Base-by-base conservation (phyloP, 148 eudicot species). In the Chenopodium berlandieri region DNA sequence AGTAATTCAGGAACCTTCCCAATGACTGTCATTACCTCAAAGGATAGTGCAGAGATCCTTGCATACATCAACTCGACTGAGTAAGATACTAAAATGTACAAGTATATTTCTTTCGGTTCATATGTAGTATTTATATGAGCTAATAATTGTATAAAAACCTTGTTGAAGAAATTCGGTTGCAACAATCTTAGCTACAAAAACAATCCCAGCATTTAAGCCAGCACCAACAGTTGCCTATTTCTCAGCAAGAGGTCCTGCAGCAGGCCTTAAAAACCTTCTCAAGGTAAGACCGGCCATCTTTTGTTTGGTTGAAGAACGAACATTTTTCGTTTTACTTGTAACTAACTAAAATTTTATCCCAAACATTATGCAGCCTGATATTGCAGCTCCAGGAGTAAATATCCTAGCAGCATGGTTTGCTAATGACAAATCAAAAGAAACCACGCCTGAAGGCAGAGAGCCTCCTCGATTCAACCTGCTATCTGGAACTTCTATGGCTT, bases 401-500 rank as follows among this genome's bases (percentile, higher is more conserved):
- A 94, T 92, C 73, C 90, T 94, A 2, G 97, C 94, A 78, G 89
- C 94, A 9, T 94, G 97, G 98, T 81, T 85, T 22, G 89, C 76
- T 14, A 88, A 89, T 62, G 91, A 85, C 73, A 85, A 86, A 7
- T 48, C 72, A 19, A 81, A 40, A 76, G 86, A 76, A 27, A 80
- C 80, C 23, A 82, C 89, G n/a, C 86, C 87, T 2, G 5, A 81
- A 0, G 92, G 86, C 0, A 84, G 75, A 79, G 73, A 60, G 1
- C 84, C 94, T 9, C 93, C 93, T 0, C 83, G 16, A 11, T 94
- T 83, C 84, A 85, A 89, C 73, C 3, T 91, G 68, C 75, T 92
- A 31, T 91, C 93, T 0, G 94, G 98, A 73, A 90, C 97, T 16
- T 92, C 98, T 58, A 92, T 91, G 98, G 69, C 97, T 1, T 89